Conservation (phyloP, 306 rosid species). For the Cicer pinnatifidum region DNA sequence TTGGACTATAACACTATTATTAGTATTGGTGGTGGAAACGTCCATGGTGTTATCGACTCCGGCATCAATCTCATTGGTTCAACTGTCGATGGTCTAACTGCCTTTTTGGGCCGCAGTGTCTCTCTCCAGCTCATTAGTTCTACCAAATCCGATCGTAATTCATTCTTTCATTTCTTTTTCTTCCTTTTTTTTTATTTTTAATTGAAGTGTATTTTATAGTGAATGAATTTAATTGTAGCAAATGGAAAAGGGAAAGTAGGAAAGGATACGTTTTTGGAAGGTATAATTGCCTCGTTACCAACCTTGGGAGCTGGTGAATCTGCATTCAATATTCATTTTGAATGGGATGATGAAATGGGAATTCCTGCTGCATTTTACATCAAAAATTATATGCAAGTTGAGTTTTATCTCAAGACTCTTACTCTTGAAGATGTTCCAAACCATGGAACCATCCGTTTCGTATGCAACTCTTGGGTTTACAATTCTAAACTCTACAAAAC, state of each 20-base stretch:
- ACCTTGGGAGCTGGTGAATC: slow-evolving; percentile 56
- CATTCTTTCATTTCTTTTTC: not conserved
- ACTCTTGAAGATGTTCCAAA: slow-evolving; percentile 74
- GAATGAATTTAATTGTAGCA: slow-evolving; percentile 34
- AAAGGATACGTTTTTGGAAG: slow-evolving; percentile 59
- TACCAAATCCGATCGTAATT: slow-evolving; percentile 41
- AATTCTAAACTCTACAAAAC: slow-evolving; percentile 55
- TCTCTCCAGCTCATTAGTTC: slow-evolving; percentile 54
- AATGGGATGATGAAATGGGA: slow-evolving; percentile 61
- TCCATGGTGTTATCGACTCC: slow-evolving; percentile 27
- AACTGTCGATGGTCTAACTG: slow-evolving; percentile 42
- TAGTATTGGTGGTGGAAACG: slow-evolving; percentile 21
- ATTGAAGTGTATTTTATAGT: too few species aligned
- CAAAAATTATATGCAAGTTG: slow-evolving; percentile 61
- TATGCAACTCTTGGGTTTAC: slow-evolving; percentile 88
- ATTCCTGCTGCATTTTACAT: slow-evolving; percentile 75
- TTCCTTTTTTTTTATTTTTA: too few species aligned
- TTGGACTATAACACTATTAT: slow-evolving; percentile 42
- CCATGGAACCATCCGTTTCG: slow-evolving; percentile 61
- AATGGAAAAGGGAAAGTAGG: slow-evolving; percentile 63
- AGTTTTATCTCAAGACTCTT: slow-evolving; percentile 65
- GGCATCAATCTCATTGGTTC: slow-evolving; percentile 42
- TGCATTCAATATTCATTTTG: slow-evolving; percentile 61
- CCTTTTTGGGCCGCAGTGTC: slow-evolving; percentile 48
- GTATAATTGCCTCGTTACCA: slow-evolving; percentile 50